phyloP scores from a whole-genome alignment of 208 protist genomes.

The Acanthamoeba polyphaga region DNA sequence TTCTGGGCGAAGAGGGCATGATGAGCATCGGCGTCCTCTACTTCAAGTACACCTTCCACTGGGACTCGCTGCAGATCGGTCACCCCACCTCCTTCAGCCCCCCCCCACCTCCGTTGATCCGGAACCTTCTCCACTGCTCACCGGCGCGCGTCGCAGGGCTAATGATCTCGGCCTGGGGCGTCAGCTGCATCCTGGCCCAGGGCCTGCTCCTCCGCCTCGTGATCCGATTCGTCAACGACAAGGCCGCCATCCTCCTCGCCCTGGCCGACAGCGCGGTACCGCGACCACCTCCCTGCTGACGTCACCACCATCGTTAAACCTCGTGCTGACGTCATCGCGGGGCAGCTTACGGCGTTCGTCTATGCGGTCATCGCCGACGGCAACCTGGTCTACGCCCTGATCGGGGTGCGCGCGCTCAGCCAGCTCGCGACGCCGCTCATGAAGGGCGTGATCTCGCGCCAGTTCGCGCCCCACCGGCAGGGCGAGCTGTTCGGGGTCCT shows the following conservation, averaged over 20 bases:
- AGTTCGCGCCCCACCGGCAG: neutral
- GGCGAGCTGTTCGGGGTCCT: constrained; percentile 7
- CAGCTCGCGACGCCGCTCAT: too few species aligned
- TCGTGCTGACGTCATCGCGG: too few species aligned
- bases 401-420: too few species aligned
- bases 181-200: neutral
- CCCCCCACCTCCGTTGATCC: too few species aligned
- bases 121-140: too few species aligned
- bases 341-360: too few species aligned
- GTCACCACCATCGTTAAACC: too few species aligned
- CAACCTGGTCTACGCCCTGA: too few species aligned
- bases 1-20: constrained; percentile 4
- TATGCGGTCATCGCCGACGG: too few species aligned
- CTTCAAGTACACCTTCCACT: constrained; percentile 26
- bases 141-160: neutral
- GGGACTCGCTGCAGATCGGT: constrained; percentile 11
- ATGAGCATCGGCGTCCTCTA: neutral
- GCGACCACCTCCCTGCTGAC: too few species aligned
- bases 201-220: neutral
- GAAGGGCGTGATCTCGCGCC: neutral
- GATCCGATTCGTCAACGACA: constrained; percentile 30
- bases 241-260: neutral
- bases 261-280: neutral
- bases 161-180: neutral
- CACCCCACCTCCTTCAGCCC: neutral